A percentile compares a stretch with the other conserved stretches of the same genome.
Evolutionary conservation across 441 rosid species (phyloP).

Genomic region (Eutrema salsugineum): DNA sequence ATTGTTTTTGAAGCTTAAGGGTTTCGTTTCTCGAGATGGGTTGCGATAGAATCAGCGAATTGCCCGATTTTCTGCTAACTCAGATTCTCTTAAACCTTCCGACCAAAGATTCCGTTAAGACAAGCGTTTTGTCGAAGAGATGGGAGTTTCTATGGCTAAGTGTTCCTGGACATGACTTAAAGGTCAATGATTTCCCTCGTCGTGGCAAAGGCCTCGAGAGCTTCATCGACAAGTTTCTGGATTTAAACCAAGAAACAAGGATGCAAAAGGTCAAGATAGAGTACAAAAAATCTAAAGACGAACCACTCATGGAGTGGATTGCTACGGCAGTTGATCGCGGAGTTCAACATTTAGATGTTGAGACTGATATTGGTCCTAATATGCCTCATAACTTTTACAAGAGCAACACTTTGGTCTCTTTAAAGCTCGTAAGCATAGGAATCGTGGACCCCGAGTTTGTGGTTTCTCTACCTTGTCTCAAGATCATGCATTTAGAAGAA

Average conservation of each 20-base stretch:
- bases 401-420: background rate
- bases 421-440: background rate
- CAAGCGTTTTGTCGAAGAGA: background rate
- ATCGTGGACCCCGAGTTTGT: background rate
- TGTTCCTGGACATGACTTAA: background rate
- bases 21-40: background rate
- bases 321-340: background rate
- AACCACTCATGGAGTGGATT: background rate
- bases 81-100: background rate
- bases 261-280: background rate
- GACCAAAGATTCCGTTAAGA: background rate
- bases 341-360: background rate
- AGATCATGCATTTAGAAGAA: background rate
- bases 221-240: background rate
- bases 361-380: background rate
- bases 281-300: background rate
- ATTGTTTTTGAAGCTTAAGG: too few species aligned
- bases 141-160: background rate
- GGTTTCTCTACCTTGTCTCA: slow-evolving; percentile 4
- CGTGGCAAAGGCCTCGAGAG: background rate
- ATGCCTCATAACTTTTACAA: background rate
- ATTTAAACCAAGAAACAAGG: background rate
- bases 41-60: background rate
- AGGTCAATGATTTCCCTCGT: too few species aligned
- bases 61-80: background rate